Percentiles rank a stretch among this genome's conserved stretches.
These are phyloP conservation scores for Leccinum fibrillosum DNA, from an alignment of 768 basidiomycete genomes.

Conservation along the genomic window DNA sequence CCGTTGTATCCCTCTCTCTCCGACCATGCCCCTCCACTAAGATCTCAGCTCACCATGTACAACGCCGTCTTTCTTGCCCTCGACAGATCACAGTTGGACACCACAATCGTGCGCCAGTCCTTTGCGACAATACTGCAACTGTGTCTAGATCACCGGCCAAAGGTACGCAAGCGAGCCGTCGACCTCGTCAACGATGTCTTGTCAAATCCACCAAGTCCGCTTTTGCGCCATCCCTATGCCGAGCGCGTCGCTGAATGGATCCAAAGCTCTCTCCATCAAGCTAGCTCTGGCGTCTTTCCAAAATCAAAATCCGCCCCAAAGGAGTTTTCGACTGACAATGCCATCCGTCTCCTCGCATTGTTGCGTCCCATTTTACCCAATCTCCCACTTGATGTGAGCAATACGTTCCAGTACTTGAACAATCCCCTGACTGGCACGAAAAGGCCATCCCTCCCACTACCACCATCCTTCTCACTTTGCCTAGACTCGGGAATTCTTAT, in stretches of 20 bases:
- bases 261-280: slow-evolving; percentile 60
- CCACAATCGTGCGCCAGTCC: slow-evolving; percentile 66
- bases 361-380: slow-evolving; percentile 57
- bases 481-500: slow-evolving; percentile 85
- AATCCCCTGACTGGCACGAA: slow-evolving; percentile 11
- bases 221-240: slow-evolving; percentile 81
- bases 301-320: slow-evolving; percentile 56
- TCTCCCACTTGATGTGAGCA: slow-evolving; percentile 69
- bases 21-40: slow-evolving; percentile 70
- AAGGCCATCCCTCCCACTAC: slow-evolving; percentile 75
- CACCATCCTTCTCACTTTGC: slow-evolving; percentile 70
- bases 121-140: slow-evolving; percentile 85
- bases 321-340: slow-evolving; percentile 62
- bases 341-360: slow-evolving; percentile 74
- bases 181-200: slow-evolving; percentile 82
- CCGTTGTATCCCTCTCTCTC: slow-evolving; percentile 72
- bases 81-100: slow-evolving; percentile 68
- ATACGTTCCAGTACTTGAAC: slow-evolving; percentile 4
- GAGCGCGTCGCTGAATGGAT: slow-evolving; percentile 80
- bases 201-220: slow-evolving; percentile 70
- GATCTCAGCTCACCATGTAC: slow-evolving; percentile 83
- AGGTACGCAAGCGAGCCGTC: slow-evolving; percentile 88
- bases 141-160: slow-evolving; percentile 84
- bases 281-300: slow-evolving; percentile 56
- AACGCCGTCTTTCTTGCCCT: slow-evolving; percentile 65